Base-by-base conservation (phyloP, 805 yeast genomes). In the Starmerella potacharoeniae region DNA sequence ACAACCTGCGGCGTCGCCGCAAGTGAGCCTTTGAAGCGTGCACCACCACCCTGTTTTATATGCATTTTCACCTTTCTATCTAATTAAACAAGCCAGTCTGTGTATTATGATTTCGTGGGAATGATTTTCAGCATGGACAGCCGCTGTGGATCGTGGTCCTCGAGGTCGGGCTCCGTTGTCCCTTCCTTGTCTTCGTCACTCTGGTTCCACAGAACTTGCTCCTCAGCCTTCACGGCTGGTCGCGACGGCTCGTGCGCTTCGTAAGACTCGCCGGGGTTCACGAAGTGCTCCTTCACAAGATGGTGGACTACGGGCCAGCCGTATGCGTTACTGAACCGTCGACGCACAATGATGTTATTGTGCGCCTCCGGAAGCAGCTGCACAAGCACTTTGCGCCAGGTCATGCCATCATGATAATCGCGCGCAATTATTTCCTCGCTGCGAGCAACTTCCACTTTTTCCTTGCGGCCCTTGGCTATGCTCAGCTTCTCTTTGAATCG, bases 241-340 rank as follows among this genome's bases (percentile, higher is more conserved):
- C 5, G 6, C 17, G 51, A 28, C 7, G 5, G 33, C 34, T 11
- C 33, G 11, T 48, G 9, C 22, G 35, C 43, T 6, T 36, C 28
- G 42, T 48, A 22, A 7, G 43, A 14, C 35, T 28, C 51, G 17
- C 35, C 49, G 4, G 60, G 55, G 33, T 28, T 11, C 30, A 56
- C 45, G 67, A 85, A 85, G 69, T 84, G 90, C 53, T 79, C 77
- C 14, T 77, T 73, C 0, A 84, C 86, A 60, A 90, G 64, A 68
- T 91, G 96, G 45, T 83, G 84, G n/a, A 91, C 75, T 0, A 88
- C 95, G 0, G 86, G 87, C 93, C 96, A 88, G 1, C 98, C 98
- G 69, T 84, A 90, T 0, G 96, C 93, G 69, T 91, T 91, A 6
- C 95, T 83, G 73, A 86, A 93, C 58, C 86, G 72, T 61, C 98